These are phyloP conservation scores for Limnanthes douglasii DNA, from an alignment of 345 rosid species.

Conservation along the genomic window DNA sequence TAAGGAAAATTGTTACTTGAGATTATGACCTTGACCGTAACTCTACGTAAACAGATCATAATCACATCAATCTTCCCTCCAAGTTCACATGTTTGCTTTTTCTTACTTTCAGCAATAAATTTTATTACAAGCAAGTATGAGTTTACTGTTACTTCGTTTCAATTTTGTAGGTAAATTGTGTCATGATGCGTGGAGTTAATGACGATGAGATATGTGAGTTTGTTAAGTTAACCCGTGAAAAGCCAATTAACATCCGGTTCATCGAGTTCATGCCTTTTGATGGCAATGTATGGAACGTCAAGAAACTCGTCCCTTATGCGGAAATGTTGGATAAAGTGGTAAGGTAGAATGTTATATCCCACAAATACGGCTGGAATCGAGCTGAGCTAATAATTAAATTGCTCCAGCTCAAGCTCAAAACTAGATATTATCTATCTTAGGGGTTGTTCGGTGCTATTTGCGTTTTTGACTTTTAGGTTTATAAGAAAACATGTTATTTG, in stretches of 20 bases:
- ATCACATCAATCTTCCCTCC: not conserved
- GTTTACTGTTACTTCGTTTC: constrained; percentile 1
- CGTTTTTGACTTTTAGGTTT: too few species aligned
- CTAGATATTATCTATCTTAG: too few species aligned
- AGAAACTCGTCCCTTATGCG: constrained; percentile 66
- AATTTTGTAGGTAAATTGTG: constrained; percentile 65
- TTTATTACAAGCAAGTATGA: constrained; percentile 1
- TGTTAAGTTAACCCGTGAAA: constrained; percentile 63
- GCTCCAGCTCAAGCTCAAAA: too few species aligned
- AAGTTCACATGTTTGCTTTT: not conserved
- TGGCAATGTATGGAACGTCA: constrained; percentile 93
- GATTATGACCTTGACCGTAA: too few species aligned
- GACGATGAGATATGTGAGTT: constrained; percentile 96
- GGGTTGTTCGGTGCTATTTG: too few species aligned
- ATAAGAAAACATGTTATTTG: too few species aligned
- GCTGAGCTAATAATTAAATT: too few species aligned
- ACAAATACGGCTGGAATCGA: too few species aligned
- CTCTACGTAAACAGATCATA: too few species aligned
- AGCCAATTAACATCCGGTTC: constrained; percentile 80
- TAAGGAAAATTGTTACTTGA: too few species aligned
- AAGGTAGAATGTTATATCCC: constrained; percentile 43
- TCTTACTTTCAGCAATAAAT: not conserved
- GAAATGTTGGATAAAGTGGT: constrained; percentile 93
- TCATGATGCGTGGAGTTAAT: constrained; percentile 88
- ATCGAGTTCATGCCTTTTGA: constrained; percentile 99